Evolutionary conservation across 129 eudicot species (phyloP).

Genomic region (Logfia minima): DNA sequence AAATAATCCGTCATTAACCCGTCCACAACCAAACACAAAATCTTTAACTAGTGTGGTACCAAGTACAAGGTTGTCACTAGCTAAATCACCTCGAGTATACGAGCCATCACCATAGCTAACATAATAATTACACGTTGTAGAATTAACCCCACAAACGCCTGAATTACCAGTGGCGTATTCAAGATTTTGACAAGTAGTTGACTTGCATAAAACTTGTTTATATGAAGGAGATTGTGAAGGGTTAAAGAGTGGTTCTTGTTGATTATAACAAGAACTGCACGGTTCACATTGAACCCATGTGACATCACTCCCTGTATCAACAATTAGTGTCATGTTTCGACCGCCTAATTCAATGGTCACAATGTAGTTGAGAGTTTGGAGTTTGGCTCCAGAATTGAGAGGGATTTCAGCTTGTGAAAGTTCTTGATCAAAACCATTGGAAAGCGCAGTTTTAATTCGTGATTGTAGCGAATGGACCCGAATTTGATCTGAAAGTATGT

Average conservation of each 20-base stretch:
- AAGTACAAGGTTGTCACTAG: slow-evolving; percentile 48
- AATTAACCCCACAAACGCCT: slow-evolving; percentile 45
- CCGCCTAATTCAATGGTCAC: slow-evolving; percentile 59
- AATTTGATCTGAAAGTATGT: slow-evolving; percentile 47
- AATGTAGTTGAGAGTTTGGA: slow-evolving; percentile 78
- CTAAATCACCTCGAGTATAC: slow-evolving; percentile 68
- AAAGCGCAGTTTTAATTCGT: slow-evolving; percentile 42
- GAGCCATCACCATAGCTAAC: slow-evolving; percentile 93
- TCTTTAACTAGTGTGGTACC: slow-evolving; percentile 40
- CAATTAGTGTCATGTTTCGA: slow-evolving; percentile 62
- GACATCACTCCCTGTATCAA: slow-evolving; percentile 90
- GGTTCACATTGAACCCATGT: slow-evolving; percentile 98
- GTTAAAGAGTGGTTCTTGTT: slow-evolving; percentile 75
- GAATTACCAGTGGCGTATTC: slow-evolving; percentile 58
- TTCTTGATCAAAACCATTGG: slow-evolving; percentile 33
- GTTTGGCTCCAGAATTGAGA: slow-evolving; percentile 61
- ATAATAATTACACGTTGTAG: slow-evolving; percentile 55
- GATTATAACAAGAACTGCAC: slow-evolving; percentile 68
- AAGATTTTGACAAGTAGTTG: slow-evolving; percentile 60
- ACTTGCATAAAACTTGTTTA: slow-evolving; percentile 54
- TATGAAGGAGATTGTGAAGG: slow-evolving; percentile 63
- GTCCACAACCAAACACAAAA: slow-evolving; percentile 90
- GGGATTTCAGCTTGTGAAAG: slow-evolving; percentile 65
- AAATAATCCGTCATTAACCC: slow-evolving; percentile 66
- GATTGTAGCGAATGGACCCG: slow-evolving; percentile 71